Base-by-base conservation (phyloP, 192 early-diverging fungal genomes). In the Paraglomus occultum region DNA sequence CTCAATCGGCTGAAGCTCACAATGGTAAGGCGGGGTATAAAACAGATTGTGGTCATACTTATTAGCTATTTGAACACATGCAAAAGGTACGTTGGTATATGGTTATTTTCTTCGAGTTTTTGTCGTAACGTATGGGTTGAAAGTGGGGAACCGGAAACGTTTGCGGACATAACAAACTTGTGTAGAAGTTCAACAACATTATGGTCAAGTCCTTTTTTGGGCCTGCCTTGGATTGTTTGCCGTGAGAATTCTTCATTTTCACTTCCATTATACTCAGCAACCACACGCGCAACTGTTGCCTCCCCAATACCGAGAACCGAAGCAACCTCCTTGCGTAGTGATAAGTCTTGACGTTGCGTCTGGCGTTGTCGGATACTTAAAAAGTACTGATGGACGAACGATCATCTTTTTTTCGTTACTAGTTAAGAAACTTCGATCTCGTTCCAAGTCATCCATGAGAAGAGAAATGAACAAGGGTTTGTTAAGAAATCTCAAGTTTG, bases 121-220 rank as follows among this genome's bases (percentile, higher is more conserved):
- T 63, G 46, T 47, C 5, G 14, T 63, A 63, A 45, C 12, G 49
- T 18, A 22, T 11, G 12, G 22, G 46, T 64, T 64, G 44, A 64
- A 49, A 49, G 61, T 63, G 1, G 62, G 45, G 11, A 6, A 49
- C 20, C 47, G 10, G 62, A 64, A 49, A 40, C 18, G 31, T 50
- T 64, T 64, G 62, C 62, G 17, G 46, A 64, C 8, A 49, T 64
- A 20, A 46, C 62, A 15, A 64, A n/a, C 31, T 31, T 31, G 31
- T 31, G 31, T 31, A 31, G 1, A 31, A 31, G 31, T 31, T 31
- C 31, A 31, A 31, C 31, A 31, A 31, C 31, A 31, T 31, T 31
- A 31, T 31, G 31, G 31, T 31, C 31, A 31, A 31, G 31, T 31
- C 31, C 31, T 31, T 31, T 31, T 31, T 31, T 1, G 31, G 31